Evolutionary conservation across 768 basidiomycete species (phyloP).

Genomic region (Porphyrellus cyaneotinctus): DNA sequence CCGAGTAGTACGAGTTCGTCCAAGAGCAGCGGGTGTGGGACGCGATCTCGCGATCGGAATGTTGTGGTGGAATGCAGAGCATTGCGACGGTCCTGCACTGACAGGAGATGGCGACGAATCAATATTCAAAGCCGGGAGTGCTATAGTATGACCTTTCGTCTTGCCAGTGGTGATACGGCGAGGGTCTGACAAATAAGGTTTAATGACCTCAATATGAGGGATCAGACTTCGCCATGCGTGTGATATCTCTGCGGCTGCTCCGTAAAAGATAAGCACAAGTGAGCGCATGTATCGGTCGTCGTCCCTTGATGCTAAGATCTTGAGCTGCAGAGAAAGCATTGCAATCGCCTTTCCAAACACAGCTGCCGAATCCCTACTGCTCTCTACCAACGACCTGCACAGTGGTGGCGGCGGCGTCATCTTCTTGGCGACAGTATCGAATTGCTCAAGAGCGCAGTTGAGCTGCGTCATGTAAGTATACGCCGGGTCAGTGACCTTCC

Average conservation of each 20-base stretch:
- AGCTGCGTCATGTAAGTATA: conserved; percentile 75
- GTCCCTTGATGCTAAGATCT: conserved; percentile 65
- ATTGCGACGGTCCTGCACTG: conserved; percentile 25
- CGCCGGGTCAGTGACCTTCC: conserved; percentile 84
- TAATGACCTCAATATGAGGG: conserved; percentile 66
- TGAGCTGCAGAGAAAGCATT: conserved; percentile 76
- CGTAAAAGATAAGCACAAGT: conserved; percentile 83
- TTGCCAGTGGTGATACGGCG: conserved; percentile 35
- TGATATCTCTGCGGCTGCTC: conserved; percentile 83
- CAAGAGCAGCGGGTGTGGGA: conserved; percentile 27
- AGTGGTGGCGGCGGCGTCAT: conserved; percentile 63
- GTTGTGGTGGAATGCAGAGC: conserved; percentile 19
- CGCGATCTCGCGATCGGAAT: conserved; percentile 30
- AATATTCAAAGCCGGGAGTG: conserved; percentile 20
- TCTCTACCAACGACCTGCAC: conserved; percentile 76
- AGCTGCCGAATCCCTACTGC: conserved; percentile 77
- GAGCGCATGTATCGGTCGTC: conserved; percentile 88
- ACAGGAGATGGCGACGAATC: conserved; percentile 29
- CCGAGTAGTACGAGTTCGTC: conserved; percentile 54
- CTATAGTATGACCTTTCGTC: conserved; percentile 23
- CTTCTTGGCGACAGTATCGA: conserved; percentile 76
- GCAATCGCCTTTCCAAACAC: conserved; percentile 86
- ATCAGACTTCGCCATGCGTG: conserved; percentile 78
- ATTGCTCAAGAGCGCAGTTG: conserved; percentile 85
- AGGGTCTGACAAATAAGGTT: conserved; percentile 53